A percentile compares a stretch with the other conserved stretches of the same genome.
Evolutionary conservation across 2,329 filamentous ascomycete species (phyloP).

Genomic region (Raffaelea arxii): DNA sequence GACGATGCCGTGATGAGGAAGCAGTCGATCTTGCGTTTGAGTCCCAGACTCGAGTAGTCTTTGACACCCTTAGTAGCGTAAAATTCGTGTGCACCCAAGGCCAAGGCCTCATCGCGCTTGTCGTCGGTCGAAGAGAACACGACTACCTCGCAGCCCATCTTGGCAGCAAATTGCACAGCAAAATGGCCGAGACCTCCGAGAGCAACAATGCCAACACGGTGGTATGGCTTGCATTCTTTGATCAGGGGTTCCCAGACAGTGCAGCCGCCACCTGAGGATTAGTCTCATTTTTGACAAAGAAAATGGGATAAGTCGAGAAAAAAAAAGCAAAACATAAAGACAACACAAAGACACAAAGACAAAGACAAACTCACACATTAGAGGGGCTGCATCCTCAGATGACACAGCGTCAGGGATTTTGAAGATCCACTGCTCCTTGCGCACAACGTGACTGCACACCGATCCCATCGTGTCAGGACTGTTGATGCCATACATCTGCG

Average conservation of each 20-base stretch:
- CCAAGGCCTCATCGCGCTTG: slow-evolving; percentile 7
- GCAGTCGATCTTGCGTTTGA: slow-evolving; percentile 24
- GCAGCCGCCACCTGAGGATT: neutral
- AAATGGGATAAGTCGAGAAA: too few species aligned
- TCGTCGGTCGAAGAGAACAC: slow-evolving; percentile 7
- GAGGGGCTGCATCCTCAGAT: neutral
- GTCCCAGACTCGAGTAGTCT: slow-evolving; percentile 35
- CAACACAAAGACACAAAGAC: neutral
- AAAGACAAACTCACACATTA: neutral
- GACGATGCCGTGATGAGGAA: slow-evolving; percentile 3
- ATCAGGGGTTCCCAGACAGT: neutral
- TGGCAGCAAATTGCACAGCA: slow-evolving; percentile 50
- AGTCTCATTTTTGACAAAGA: too few species aligned
- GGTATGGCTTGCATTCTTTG: slow-evolving; percentile 2
- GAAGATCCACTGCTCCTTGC: neutral
- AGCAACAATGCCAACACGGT: slow-evolving; percentile 24
- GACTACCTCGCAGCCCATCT: slow-evolving; percentile 9
- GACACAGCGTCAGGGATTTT: neutral
- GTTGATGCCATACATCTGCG: neutral
- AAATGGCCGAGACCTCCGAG: slow-evolving; percentile 54
- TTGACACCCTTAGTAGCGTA: slow-evolving; percentile 20
- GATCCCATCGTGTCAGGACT: neutral
- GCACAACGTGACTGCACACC: neutral
- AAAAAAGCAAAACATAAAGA: too few species aligned
- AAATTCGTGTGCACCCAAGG: slow-evolving; percentile 8